Base-by-base conservation (phyloP, 1,284 basidiomycete genomes). In the Heterobasidion irregulare region DNA sequence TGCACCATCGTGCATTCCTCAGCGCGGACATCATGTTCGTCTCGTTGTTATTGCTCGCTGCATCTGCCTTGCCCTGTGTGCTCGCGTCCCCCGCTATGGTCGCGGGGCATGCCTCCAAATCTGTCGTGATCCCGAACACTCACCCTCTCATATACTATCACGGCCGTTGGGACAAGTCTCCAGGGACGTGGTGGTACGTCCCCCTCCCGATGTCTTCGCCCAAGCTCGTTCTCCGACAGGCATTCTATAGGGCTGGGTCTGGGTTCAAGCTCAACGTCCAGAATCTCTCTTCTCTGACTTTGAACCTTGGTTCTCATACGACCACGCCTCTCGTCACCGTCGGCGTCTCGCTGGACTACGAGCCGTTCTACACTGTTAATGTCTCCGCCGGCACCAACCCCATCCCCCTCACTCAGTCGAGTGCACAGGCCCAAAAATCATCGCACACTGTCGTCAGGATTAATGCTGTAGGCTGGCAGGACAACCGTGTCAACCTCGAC, bases 391-490 rank as follows among this genome's bases (percentile, higher is more conserved):
- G 79, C 2, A 51, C 66, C 2, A 82, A 82, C 59, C 45, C 47
- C 5, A 76, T 82, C 38, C 74, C 76, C 6, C 57, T 81, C 58
- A 50, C 16, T 47, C 55, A 12, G 50, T 19, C 36, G 19, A 19
- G 51, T 33, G 50, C 18, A 10, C 46, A 50, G 2, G 15, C 16
- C 43, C 45, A 36, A 9, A 54, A 54, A 46, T 54, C 38, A 10
- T 53, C 54, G 33, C 56, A 58, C 15, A 68, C 66, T 6, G 69
- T 79, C 6, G 70, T 82, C 1, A 65, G 78, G 15, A 66, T 83
- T 51, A 78, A 80, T 57, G 76, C 74, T 5, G 72, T 79, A 59
- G 79, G 79, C 15, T 83, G 80, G 78, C 77, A 82, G 65, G 74
- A 81, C 59, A 83, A 82, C 63, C 71, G 78, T 7, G 72, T 82